Evolutionary conservation across 345 rosid species (phyloP), one percentile per base, ranked within the genome.

Genomic region (Erodium maritimum): DNA sequence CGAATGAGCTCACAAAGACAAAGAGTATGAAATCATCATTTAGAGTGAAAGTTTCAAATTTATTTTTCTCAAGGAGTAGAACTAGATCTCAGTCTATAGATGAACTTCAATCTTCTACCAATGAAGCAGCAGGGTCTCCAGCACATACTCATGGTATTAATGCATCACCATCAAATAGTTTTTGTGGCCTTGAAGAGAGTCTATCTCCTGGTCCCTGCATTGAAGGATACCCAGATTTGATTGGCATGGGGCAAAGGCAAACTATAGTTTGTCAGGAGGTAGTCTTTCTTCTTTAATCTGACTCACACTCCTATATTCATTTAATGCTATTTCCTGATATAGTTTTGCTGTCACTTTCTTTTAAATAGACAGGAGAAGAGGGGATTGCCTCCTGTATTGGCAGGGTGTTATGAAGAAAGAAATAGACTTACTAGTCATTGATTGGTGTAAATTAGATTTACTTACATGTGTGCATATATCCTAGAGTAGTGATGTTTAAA

Each of bases 61-160:
- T 94, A 68, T 85, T 94, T 73, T 90, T 85, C 76, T 85, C 85
- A 5, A 80, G 69, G 67, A 83, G 61, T 65, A 90, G 78, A 61
- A 61, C 64, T 23, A 54, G 52, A 55, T 66, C 73, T 69, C 82
- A 67, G 63, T 58, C 64, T 2, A 62, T 51, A 53, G 76, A 73
- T 56, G 78, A 73, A 56, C 67, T 67, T 58, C 75, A 59, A 37
- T 65, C 71, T 68, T 60, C 60, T 50, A 25, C 66, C 61, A 63
- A 65, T 52, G 82, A 71, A 58, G 48, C 71, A 33, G 66, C 72
- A 33, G 63, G 68, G 21, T 71, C 80, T 50, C 73, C 71, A 6
- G 60, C 62, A 53, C 66, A 59, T 68, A 63, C 56, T 61, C 68
- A 64, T 52, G 81, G 58, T 23, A 62, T 56, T 29, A 73, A 60